Percentiles rank a stretch among this genome's conserved stretches.
Evolutionary conservation across 306 rosid genomes (phyloP).

Genomic region (Trifolium subterraneum): DNA sequence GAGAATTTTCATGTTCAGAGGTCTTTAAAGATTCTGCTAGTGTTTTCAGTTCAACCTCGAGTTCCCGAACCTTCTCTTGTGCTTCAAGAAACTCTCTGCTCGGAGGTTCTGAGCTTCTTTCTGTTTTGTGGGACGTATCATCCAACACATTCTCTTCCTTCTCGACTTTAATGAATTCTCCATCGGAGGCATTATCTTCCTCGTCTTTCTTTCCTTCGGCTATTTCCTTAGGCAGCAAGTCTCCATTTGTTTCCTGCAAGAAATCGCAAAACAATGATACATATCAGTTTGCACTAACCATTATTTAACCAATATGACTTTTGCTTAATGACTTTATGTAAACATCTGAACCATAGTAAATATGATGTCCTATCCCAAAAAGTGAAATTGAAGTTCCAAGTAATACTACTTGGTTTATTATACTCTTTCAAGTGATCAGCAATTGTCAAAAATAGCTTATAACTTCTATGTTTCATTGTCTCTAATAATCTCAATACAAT

Average conservation of each 20-base stretch:
- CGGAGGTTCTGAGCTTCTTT: slow-evolving; percentile 61
- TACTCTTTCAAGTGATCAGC: slow-evolving; percentile 2
- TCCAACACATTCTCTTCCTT: slow-evolving; percentile 62
- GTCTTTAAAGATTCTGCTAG: slow-evolving; percentile 67
- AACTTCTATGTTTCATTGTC: slow-evolving; percentile 18
- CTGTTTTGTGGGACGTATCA: slow-evolving; percentile 49
- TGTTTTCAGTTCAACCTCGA: slow-evolving; percentile 67
- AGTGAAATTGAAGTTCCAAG: background rate
- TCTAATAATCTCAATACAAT: slow-evolving; percentile 1
- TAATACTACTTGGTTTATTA: slow-evolving; percentile 21
- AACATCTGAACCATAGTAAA: background rate
- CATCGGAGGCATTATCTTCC: slow-evolving; percentile 84
- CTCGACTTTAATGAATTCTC: slow-evolving; percentile 94
- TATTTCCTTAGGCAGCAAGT: slow-evolving; percentile 39
- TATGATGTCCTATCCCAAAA: no score
- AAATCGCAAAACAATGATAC: slow-evolving; percentile 9
- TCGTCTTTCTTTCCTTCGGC: slow-evolving; percentile 74
- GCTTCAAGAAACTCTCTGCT: slow-evolving; percentile 86
- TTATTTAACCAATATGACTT: slow-evolving; percentile 9
- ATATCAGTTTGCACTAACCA: background rate
- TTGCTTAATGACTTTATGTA: slow-evolving; percentile 14
- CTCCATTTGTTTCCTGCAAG: slow-evolving; percentile 65
- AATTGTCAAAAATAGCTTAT: background rate
- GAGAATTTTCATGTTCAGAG: slow-evolving; percentile 75
- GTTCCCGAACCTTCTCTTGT: slow-evolving; percentile 80